A percentile compares a stretch with the other conserved stretches of the same genome.
phyloP scores from a whole-genome alignment of 192 early-diverging fungal species.

The Backusella psychrophila region DNA sequence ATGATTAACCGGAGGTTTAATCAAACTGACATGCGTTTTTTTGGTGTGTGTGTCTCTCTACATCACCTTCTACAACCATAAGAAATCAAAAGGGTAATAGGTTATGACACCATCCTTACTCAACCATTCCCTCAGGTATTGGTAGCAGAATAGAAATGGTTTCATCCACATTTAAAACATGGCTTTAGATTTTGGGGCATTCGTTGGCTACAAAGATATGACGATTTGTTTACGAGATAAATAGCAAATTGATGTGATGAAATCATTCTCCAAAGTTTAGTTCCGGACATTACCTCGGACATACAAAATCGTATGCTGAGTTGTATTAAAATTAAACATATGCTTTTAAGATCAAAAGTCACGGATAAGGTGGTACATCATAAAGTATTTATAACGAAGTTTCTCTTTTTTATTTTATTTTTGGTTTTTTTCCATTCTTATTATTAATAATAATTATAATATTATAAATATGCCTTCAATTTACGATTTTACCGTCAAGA shows the following conservation, averaged over 20 bases:
- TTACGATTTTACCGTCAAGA: slow-evolving; percentile 31
- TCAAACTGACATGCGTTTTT: background rate
- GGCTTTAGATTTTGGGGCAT: background rate
- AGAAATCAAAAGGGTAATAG: background rate
- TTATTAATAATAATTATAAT: background rate
- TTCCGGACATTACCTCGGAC: background rate
- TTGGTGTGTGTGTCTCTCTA: background rate
- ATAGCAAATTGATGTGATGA: background rate
- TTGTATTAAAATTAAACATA: background rate
- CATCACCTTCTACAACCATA: background rate
- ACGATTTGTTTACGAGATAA: background rate
- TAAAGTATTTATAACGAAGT: background rate
- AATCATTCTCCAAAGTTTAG: too few species aligned
- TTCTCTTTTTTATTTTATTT: background rate
- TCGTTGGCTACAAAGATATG: background rate
- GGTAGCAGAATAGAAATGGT: too few species aligned
- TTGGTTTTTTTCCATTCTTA: background rate
- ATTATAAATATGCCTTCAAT: slow-evolving; percentile 19
- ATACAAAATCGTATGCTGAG: background rate
- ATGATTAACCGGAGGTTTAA: background rate
- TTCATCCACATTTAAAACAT: too few species aligned
- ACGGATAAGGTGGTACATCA: background rate
- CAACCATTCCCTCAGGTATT: too few species aligned
- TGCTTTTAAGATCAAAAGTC: background rate
- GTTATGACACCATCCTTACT: too few species aligned